A percentile compares a stretch with the other conserved stretches of the same genome.
phyloP scores from a whole-genome alignment of 2,329 filamentous ascomycete species.

The Penicillium sp. region DNA sequence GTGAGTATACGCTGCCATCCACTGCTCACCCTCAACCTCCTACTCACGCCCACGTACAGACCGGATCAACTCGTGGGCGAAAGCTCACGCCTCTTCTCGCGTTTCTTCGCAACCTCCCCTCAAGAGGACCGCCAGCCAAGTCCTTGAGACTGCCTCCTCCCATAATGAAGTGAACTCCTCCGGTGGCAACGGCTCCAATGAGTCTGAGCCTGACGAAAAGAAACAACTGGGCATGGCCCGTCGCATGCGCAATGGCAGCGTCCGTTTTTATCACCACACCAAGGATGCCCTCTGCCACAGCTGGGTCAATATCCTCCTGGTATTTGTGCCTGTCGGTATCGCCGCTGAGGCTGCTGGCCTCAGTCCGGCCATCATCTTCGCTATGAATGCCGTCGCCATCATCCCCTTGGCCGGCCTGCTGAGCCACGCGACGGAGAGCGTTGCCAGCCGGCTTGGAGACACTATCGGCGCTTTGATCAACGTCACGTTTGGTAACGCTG shows the following conservation, averaged over 20 bases:
- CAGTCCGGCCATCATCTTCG: conserved; percentile 68
- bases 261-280: conserved; percentile 40
- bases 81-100: conserved; percentile 41
- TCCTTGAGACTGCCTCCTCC: background rate
- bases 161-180: conserved; percentile 4
- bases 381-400: conserved; percentile 75
- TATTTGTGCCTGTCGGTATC: conserved; percentile 49
- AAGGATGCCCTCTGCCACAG: conserved; percentile 41
- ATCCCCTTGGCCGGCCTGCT: conserved; percentile 74
- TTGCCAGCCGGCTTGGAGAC: conserved; percentile 73
- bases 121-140: conserved; percentile 8
- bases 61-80: conserved; percentile 46
- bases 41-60: conserved; percentile 29
- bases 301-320: conserved; percentile 49
- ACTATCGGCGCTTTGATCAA: conserved; percentile 74
- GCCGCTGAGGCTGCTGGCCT: conserved; percentile 44
- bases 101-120: conserved; percentile 11
- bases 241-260: conserved; percentile 36
- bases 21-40: conserved; percentile 7
- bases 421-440: conserved; percentile 74
- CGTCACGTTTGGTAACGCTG: conserved; percentile 78
- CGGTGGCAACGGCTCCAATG: conserved; percentile 12
- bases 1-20: conserved; percentile 28
- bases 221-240: conserved; percentile 27
- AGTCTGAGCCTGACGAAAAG: conserved; percentile 24